These are phyloP conservation scores for Danielozyma ontarioensis DNA, from an alignment of 805 yeast species.

Conservation along the genomic window DNA sequence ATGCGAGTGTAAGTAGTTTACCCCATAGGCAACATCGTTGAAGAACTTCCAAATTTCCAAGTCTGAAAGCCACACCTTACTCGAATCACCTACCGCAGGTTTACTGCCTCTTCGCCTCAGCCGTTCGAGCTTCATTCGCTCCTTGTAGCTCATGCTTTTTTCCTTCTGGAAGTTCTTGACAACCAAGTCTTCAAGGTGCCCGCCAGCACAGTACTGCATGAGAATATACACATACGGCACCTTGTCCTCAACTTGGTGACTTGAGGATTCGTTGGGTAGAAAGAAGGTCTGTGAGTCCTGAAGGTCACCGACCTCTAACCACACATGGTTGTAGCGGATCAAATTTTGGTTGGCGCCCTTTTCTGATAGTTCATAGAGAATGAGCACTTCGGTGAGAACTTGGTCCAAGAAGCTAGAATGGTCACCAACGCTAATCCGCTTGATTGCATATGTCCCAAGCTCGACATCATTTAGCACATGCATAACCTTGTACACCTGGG, in stretches of 20 bases:
- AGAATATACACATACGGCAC: conserved; percentile 74
- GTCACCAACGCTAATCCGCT: conserved; percentile 80
- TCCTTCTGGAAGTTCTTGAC: conserved; percentile 17
- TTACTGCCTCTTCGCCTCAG: conserved; percentile 11
- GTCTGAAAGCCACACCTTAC: conserved; percentile 43
- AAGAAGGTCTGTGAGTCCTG: conserved; percentile 38
- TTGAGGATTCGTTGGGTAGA: conserved; percentile 9
- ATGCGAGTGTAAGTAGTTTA: conserved; percentile 62
- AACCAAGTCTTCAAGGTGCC: conserved; percentile 68
- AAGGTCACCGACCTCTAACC: conserved; percentile 70
- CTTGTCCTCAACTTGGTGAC: conserved; percentile 7
- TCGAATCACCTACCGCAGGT: not conserved
- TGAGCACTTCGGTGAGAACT: conserved; percentile 73
- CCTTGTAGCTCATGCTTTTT: conserved; percentile 17
- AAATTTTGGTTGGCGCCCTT: conserved; percentile 49
- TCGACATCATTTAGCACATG: conserved; percentile 69
- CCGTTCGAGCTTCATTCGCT: conserved; percentile 23
- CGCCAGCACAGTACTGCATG: conserved; percentile 87
- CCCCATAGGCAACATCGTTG: conserved; percentile 64
- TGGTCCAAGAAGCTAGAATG: conserved; percentile 62
- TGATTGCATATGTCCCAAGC: conserved; percentile 77
- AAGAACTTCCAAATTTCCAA: conserved; percentile 66
- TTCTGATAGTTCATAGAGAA: conserved; percentile 51
- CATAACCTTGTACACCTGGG: conserved; percentile 78
- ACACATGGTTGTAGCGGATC: conserved; percentile 84